Evolutionary conservation across 2,329 filamentous ascomycete species (phyloP), one percentile per base, ranked within the genome.

Genomic region (Fusarium sublunatum): DNA sequence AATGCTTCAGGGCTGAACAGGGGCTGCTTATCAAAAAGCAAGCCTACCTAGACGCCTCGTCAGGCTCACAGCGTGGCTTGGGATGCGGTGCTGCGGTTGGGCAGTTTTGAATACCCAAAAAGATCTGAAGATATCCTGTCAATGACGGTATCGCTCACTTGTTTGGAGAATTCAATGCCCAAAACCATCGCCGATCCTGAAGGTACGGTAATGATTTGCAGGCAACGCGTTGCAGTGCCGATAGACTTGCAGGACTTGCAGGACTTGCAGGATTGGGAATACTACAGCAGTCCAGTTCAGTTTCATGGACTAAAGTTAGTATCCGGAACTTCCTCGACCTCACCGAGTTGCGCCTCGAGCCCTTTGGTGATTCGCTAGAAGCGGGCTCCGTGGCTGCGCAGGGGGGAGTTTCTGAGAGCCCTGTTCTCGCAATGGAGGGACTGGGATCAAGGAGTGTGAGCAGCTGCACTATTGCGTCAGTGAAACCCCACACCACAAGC

Each of bases 401-500:
- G 62, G 61, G 61, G 61, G 42, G 41, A 38, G 39, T 28, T 31
- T 50, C 50, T 57, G 49, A 53, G 44, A 54, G 62, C 63, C 65
- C 41, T 69, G 63, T 54, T 57, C 58, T 55, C 43, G 55, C 52
- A 51, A 45, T 38, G 41, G 50, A 45, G 34, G 41, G 50, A 42
- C 52, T 53, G 35, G 35, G 46, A 34, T 49, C 65, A 66, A 66
- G 63, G 40, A 34, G 65, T 54, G 57, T 46, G 66, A 56, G 60
- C 47, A 54, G 51, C 70, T 72, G 70, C 70, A 66, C 54, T 38
- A 72, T 72, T 72, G 70, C 70, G 70, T 72, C 70, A 72, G 64
- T 45, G 41, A 26, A 60, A 55, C 59, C 57, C 60, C 69, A 67
- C 62, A 60, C 40, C 59, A 64, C 49, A 64, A 44, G 49, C 61